These are phyloP conservation scores for Sarocladium oryzae DNA, from an alignment of 2,329 filamentous ascomycete genomes.

Conservation along the genomic window DNA sequence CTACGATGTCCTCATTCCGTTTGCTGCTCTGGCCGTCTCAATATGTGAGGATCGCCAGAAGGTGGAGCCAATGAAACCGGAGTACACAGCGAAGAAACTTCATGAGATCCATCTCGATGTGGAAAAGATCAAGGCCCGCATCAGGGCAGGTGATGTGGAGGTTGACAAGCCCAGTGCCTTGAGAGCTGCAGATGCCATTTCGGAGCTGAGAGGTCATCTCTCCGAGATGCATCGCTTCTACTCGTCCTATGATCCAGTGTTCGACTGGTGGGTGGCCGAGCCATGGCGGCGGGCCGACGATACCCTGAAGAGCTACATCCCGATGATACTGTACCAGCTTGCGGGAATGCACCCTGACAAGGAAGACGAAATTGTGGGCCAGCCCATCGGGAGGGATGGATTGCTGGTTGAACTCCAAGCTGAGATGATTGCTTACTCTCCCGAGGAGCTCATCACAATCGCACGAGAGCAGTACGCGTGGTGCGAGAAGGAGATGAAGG, in stretches of 20 bases:
- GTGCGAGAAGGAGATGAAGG: constrained; percentile 49
- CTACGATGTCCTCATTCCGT: constrained; percentile 36
- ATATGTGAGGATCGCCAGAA: constrained; percentile 22
- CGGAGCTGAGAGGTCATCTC: constrained; percentile 33
- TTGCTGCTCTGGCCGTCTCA: constrained; percentile 43
- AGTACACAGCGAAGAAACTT: constrained; percentile 36
- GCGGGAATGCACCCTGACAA: constrained; percentile 37
- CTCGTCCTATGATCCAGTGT: constrained; percentile 47
- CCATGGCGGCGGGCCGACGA: constrained; percentile 35
- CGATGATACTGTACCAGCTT: constrained; percentile 32
- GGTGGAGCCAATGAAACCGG: constrained; percentile 30
- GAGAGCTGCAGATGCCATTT: constrained; percentile 37
- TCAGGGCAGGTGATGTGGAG: constrained; percentile 26
- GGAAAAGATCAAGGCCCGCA: constrained; percentile 22
- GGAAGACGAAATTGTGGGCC: constrained; percentile 46
- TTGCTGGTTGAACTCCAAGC: constrained; percentile 45
- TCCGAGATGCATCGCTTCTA: constrained; percentile 45
- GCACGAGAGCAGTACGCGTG: constrained; percentile 45
- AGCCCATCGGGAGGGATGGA: constrained; percentile 47
- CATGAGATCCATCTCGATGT: constrained; percentile 28
- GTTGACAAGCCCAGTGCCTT: constrained; percentile 37
- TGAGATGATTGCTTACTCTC: constrained; percentile 53
- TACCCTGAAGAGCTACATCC: constrained; percentile 28
- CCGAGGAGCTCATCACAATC: constrained; percentile 47
- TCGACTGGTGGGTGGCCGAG: constrained; percentile 48